Conservation (phyloP, 371 early-diverging fungal species). For the Sporodiniella umbellata region DNA sequence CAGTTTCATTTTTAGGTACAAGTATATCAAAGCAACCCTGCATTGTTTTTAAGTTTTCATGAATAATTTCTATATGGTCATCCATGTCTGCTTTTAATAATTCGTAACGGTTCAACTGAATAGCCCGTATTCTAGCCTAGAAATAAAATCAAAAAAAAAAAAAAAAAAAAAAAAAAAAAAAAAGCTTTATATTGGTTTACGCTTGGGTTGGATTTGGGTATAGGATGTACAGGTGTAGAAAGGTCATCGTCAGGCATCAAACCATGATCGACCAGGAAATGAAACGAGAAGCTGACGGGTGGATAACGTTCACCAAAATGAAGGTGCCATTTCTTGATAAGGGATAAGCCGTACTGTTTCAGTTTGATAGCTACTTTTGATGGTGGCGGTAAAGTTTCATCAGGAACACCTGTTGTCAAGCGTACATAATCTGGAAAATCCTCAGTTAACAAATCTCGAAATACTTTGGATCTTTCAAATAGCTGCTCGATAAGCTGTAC, state of each 20-base stretch:
- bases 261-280: conserved; percentile 44
- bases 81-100: conserved; percentile 38
- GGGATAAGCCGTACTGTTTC: conserved; percentile 46
- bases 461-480: conserved; percentile 65
- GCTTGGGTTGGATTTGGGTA: conserved; percentile 14
- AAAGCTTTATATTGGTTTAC: conserved; percentile 4
- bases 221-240: conserved; percentile 23
- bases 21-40: conserved; percentile 59
- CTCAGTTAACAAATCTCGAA: conserved; percentile 51
- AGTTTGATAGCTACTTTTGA: conserved; percentile 47
- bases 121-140: conserved; percentile 30
- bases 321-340: conserved; percentile 55
- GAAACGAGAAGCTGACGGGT: conserved; percentile 51
- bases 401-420: conserved; percentile 58
- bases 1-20: conserved; percentile 39
- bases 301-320: conserved; percentile 55
- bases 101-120: conserved; percentile 44
- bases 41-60: conserved; percentile 53
- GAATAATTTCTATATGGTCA: conserved; percentile 41
- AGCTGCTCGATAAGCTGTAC: conserved; percentile 60
- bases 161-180: not conserved
- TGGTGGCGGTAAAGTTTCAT: conserved; percentile 58
- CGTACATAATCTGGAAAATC: conserved; percentile 55
- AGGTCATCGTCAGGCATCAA: conserved; percentile 12
- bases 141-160: too few relatives aligned